phyloP scores from a whole-genome alignment of 192 early-diverging fungal species.

The Coemansia sp. region DNA sequence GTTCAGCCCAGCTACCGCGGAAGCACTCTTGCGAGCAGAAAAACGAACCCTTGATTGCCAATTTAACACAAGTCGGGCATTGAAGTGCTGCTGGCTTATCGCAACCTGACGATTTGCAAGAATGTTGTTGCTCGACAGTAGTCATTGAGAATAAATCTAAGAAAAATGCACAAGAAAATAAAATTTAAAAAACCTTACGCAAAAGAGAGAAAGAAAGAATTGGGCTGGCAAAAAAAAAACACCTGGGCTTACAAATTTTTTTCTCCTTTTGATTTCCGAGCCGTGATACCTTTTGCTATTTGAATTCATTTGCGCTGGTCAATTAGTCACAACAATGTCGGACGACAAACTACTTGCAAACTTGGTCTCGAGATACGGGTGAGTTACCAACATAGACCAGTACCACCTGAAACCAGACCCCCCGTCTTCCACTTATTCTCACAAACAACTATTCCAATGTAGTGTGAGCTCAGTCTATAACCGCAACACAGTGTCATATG shows the following conservation, averaged over 20 bases:
- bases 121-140: slow-evolving; percentile 14
- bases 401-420: not conserved
- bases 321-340: slow-evolving; percentile 8
- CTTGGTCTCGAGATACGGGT: slow-evolving; percentile 31
- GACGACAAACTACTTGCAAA: slow-evolving; percentile 10
- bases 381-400: not conserved
- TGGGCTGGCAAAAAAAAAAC: too few species aligned
- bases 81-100: slow-evolving; percentile 68
- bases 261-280: not conserved
- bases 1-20: slow-evolving; percentile 63
- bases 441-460: not conserved
- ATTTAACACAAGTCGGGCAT: slow-evolving; percentile 82
- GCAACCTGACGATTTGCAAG: slow-evolving; percentile 60
- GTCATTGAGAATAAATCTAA: slow-evolving; percentile 12
- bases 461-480: slow-evolving; percentile 90
- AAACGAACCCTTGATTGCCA: slow-evolving; percentile 63
- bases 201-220: not conserved
- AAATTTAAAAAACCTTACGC: not conserved
- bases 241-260: not conserved
- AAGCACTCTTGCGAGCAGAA: slow-evolving; percentile 86
- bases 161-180: slow-evolving; percentile 8
- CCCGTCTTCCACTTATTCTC: too few species aligned
- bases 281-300: not conserved
- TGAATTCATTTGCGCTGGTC: not conserved
- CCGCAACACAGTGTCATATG: slow-evolving; percentile 72